These are phyloP conservation scores for Fusarium sp. DNA, from an alignment of 2,329 filamentous ascomycete genomes.

Conservation along the genomic window DNA sequence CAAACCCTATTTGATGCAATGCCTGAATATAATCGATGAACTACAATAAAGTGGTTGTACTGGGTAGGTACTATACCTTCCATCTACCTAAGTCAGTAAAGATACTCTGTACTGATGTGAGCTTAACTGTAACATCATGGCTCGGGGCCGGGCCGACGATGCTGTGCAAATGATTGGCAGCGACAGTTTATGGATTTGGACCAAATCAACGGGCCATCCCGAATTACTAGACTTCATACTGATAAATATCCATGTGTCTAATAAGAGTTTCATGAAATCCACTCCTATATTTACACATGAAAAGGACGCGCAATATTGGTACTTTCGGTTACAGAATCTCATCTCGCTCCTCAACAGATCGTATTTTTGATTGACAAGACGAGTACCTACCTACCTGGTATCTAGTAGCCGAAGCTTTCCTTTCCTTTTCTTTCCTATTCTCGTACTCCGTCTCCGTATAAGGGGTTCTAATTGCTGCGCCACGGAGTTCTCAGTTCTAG, in stretches of 20 bases:
- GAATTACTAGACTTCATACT: not conserved
- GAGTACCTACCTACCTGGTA: too few relatives aligned
- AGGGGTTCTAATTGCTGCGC: constrained; percentile 14
- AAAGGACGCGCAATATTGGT: not conserved
- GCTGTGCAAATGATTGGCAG: not conserved
- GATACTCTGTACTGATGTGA: not conserved
- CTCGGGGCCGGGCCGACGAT: not conserved
- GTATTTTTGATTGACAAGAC: not conserved
- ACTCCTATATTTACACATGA: not conserved
- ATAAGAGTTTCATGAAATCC: not conserved
- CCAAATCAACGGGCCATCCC: not conserved
- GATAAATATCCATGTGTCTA: not conserved
- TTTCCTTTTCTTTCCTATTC: not conserved
- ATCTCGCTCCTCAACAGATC: not conserved
- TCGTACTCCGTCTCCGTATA: not conserved
- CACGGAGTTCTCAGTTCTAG: constrained; percentile 4
- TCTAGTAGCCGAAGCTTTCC: not conserved
- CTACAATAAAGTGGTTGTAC: too few relatives aligned
- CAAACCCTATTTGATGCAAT: too few relatives aligned
- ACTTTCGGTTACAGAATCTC: not conserved
- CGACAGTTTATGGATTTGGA: not conserved
- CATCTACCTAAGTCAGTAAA: too few relatives aligned
- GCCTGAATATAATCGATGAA: too few relatives aligned
- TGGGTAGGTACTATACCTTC: too few relatives aligned
- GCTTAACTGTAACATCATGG: not conserved